Evolutionary conservation across 2,329 filamentous ascomycete genomes (phyloP).

Genomic region (Zymoseptoria ardabiliae): DNA sequence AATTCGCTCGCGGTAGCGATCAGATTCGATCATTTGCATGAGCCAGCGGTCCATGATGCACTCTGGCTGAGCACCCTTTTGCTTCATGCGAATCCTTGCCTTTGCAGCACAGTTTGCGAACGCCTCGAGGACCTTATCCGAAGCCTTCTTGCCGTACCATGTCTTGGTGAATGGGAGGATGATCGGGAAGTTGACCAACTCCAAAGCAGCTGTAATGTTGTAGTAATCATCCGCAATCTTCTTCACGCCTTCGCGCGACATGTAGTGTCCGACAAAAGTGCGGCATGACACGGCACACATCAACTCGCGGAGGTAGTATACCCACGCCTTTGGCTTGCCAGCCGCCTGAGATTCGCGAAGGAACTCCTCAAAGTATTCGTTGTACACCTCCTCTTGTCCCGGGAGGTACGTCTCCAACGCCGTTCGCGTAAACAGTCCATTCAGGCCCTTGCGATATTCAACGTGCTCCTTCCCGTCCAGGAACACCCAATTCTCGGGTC

Average conservation of each 20-base stretch:
- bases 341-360: slow-evolving; percentile 62
- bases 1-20: slow-evolving; percentile 70
- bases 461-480: slow-evolving; percentile 90
- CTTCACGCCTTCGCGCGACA: slow-evolving; percentile 81
- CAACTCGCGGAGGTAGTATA: slow-evolving; percentile 85
- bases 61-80: slow-evolving; percentile 73
- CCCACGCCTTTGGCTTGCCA: slow-evolving; percentile 75
- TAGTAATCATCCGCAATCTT: slow-evolving; percentile 97
- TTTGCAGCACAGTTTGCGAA: slow-evolving; percentile 90
- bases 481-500: slow-evolving; percentile 92
- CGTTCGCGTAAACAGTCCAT: slow-evolving; percentile 85
- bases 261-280: slow-evolving; percentile 96
- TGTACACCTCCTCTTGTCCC: slow-evolving; percentile 86
- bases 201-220: slow-evolving; percentile 87
- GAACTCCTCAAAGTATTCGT: slow-evolving; percentile 75
- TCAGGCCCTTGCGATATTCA: slow-evolving; percentile 94
- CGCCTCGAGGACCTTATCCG: slow-evolving; percentile 83
- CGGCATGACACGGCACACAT: slow-evolving; percentile 93
- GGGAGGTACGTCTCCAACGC: slow-evolving; percentile 84
- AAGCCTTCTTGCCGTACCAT: slow-evolving; percentile 94
- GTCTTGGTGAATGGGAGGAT: slow-evolving; percentile 92
- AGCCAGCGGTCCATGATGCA: slow-evolving; percentile 98
- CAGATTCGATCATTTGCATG: slow-evolving; percentile 76
- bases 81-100: slow-evolving; percentile 70
- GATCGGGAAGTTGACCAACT: slow-evolving; percentile 97